These are phyloP conservation scores for Conoideocrella luteorostrata DNA, from an alignment of 2,329 filamentous ascomycete species.

Conservation along the genomic window DNA sequence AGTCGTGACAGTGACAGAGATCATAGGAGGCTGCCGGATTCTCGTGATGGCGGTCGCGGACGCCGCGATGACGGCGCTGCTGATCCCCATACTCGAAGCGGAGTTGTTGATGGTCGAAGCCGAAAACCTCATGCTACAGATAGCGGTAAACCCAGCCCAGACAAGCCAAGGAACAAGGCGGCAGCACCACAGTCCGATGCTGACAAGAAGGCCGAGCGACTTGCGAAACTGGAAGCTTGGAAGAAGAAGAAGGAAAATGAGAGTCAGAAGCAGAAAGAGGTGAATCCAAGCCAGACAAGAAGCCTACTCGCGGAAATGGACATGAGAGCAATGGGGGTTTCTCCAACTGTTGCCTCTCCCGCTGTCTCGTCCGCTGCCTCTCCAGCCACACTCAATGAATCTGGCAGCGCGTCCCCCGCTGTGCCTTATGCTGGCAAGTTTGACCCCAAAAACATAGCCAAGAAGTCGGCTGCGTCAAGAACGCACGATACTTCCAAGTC, in stretches of 20 bases:
- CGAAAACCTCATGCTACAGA: constrained; percentile 46
- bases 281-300: constrained; percentile 57
- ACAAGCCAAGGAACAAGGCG: constrained; percentile 53
- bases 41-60: constrained; percentile 57
- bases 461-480: constrained; percentile 61
- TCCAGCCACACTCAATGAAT: constrained; percentile 36
- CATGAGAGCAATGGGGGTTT: constrained; percentile 52
- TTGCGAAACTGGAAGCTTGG: constrained; percentile 83
- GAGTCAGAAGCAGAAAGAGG: constrained; percentile 64
- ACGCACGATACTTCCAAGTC: constrained; percentile 45
- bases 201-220: constrained; percentile 69
- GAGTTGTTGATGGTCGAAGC: constrained; percentile 55
- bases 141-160: constrained; percentile 40
- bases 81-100: constrained; percentile 61
- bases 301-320: constrained; percentile 69
- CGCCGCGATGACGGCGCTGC: constrained; percentile 66
- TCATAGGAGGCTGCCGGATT: constrained; percentile 67
- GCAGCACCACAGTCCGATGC: constrained; percentile 54
- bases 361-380: constrained; percentile 44
- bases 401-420: constrained; percentile 44
- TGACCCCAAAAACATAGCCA: constrained; percentile 78
- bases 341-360: constrained; percentile 41
- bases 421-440: constrained; percentile 70
- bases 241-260: constrained; percentile 82
- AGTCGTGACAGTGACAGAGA: constrained; percentile 60